Conservation (phyloP, 352 stramenopile genomes). For the Phytophthora pseudosyringae region DNA sequence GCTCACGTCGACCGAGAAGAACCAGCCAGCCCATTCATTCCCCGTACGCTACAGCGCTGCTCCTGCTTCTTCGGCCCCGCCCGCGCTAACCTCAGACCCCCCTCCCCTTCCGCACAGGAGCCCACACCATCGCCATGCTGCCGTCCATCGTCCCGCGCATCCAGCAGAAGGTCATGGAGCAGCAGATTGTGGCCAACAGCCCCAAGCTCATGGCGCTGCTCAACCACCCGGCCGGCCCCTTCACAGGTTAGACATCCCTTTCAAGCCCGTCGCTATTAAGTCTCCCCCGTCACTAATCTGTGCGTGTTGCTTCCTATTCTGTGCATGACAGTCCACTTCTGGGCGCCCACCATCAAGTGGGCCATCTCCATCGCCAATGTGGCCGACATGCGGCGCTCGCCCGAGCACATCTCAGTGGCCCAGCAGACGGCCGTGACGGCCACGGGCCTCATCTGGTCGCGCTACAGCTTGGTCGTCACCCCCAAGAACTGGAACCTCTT, state of each 20-base stretch:
- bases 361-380: slow-evolving; percentile 89
- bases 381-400: slow-evolving; percentile 80
- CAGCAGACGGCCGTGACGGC: slow-evolving; percentile 81
- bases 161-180: slow-evolving; percentile 76
- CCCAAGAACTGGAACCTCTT: slow-evolving; percentile 94
- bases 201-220: slow-evolving; percentile 68
- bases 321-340: slow-evolving; percentile 85
- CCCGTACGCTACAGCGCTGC: no score
- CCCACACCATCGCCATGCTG: slow-evolving; percentile 43
- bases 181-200: slow-evolving; percentile 74
- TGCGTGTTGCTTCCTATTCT: not conserved
- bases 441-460: slow-evolving; percentile 91
- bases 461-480: slow-evolving; percentile 89
- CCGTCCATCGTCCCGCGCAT: slow-evolving; percentile 76
- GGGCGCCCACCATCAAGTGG: slow-evolving; percentile 91
- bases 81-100: not conserved
- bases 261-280: not conserved
- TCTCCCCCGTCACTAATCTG: not conserved
- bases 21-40: not conserved
- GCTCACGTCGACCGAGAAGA: slow-evolving; percentile 4
- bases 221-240: slow-evolving; percentile 82
- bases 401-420: slow-evolving; percentile 82
- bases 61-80: no score
- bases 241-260: slow-evolving; percentile 45
- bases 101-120: not conserved